phyloP scores from a whole-genome alignment of 1,139 yeast species.

The Pichia sp. region DNA sequence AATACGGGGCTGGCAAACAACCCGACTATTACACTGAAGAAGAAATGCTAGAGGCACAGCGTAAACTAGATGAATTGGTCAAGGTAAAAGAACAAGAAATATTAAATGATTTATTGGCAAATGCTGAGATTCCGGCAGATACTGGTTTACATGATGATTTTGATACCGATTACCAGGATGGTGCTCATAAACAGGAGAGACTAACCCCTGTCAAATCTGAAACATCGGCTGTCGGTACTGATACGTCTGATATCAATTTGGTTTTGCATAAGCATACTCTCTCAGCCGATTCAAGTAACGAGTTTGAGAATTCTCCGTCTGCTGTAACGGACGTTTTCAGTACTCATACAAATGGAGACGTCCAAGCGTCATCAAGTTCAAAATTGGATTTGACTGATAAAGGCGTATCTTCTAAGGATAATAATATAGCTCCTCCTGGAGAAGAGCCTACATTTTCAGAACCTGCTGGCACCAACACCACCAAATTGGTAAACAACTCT shows the following conservation, averaged over 20 bases:
- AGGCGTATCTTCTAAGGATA: no score
- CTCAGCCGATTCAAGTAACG: no score
- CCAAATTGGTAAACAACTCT: conserved; percentile 6
- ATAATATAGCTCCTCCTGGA: no score
- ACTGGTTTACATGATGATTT: background rate
- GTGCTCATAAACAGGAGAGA: background rate
- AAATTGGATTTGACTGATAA: no score
- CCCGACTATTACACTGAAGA: conserved; percentile 14
- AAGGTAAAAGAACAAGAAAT: conserved; percentile 20
- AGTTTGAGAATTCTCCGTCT: no score
- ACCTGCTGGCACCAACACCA: background rate
- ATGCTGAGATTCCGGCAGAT: conserved; percentile 4
- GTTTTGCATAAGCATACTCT: no score
- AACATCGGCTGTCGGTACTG: background rate
- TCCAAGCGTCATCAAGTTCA: no score
- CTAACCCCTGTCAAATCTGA: no score
- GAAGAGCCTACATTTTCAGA: background rate
- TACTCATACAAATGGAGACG: no score
- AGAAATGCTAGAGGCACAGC: conserved; percentile 20
- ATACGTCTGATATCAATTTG: background rate
- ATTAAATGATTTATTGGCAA: conserved; percentile 14
- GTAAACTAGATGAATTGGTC: conserved; percentile 20
- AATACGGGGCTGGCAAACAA: background rate
- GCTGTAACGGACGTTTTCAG: no score
- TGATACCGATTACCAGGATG: background rate